Evolutionary conservation across 2,329 filamentous ascomycete genomes (phyloP).

Genomic region (Sordariomycetes sp.): DNA sequence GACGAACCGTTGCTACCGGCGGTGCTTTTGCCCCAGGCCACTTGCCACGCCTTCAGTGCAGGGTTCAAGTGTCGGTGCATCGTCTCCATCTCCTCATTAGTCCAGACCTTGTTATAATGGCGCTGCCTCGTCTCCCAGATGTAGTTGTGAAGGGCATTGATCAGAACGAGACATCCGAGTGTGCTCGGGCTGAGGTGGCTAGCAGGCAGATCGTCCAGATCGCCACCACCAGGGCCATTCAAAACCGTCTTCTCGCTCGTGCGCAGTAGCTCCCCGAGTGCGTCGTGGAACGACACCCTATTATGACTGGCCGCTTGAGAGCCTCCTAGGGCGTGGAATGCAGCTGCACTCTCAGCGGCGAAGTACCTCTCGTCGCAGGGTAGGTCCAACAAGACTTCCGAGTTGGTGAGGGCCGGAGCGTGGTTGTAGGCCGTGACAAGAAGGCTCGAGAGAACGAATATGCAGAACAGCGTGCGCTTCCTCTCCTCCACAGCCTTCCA

Average conservation of each 20-base stretch:
- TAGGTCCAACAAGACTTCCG: constrained; percentile 77
- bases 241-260: constrained; percentile 45
- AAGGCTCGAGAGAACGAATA: constrained; percentile 85
- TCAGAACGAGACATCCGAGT: constrained; percentile 81
- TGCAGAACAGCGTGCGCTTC: constrained; percentile 81
- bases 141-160: constrained; percentile 92
- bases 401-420: constrained; percentile 81
- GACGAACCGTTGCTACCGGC: background rate
- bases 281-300: constrained; percentile 65
- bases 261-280: constrained; percentile 67
- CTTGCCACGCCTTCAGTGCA: constrained; percentile 85
- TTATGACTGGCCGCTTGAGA: constrained; percentile 54
- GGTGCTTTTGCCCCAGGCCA: constrained; percentile 79
- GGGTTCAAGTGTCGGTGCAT: constrained; percentile 96
- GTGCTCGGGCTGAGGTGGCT: constrained; percentile 70
- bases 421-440: constrained; percentile 90
- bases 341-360: constrained; percentile 68
- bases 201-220: constrained; percentile 23
- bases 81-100: constrained; percentile 79
- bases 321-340: constrained; percentile 69
- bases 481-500: constrained; percentile 87
- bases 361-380: constrained; percentile 92
- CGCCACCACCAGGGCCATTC: constrained; percentile 22
- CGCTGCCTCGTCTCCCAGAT: constrained; percentile 95
- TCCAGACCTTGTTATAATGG: constrained; percentile 82